Evolutionary conservation across 192 early-diverging fungal genomes (phyloP), one percentile per base, ranked within the genome.

Genomic region (Coemansia biformis): DNA sequence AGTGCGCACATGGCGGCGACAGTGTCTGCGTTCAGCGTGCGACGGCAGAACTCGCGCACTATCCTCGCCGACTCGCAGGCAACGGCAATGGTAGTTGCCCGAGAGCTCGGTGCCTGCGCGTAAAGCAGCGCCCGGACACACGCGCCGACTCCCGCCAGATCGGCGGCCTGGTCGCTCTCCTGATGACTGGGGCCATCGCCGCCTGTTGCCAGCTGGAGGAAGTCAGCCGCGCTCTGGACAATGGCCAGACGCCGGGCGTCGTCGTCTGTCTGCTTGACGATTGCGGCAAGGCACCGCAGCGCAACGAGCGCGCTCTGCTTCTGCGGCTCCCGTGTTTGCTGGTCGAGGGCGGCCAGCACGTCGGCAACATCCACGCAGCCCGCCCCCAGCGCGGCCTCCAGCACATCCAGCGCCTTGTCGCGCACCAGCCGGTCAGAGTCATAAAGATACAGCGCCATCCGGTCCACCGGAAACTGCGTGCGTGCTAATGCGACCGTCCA

Each of bases 391-490:
- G 33, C 33, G 8, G 36, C 46, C 32, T 72, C 68, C 19, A 64
- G 36, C 29, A 72, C 45, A 23, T 72, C 68, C 53, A 72, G 48
- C 8, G 68, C 68, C 15, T 42, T 43, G 54, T 72, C 68, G 31
- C 68, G 68, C 12, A 65, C 41, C 39, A 57, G 43, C 28, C 61
- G 31, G 38, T 72, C 68, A 1, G 5, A 4, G 26, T 64, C 61
- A 52, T 54, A 56, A 15, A 72, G 19, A 17, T 71, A 71, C 30
- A 36, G 48, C 38, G 36, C 23, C 30, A 60, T 33, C 2, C 17
- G 13, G 10, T 16, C 33, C 15, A 58, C 38, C 14, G 46, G 17
- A 11, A 59, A 28, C 28, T 46, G 26, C 0, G 32, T 34, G 5
- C 46, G 22, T 0, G 30, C 66, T 29, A 48, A 24, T 8, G 7